Evolutionary conservation across 2,329 filamentous ascomycete species (phyloP).

Genomic region (Paracamarosporium sp.): DNA sequence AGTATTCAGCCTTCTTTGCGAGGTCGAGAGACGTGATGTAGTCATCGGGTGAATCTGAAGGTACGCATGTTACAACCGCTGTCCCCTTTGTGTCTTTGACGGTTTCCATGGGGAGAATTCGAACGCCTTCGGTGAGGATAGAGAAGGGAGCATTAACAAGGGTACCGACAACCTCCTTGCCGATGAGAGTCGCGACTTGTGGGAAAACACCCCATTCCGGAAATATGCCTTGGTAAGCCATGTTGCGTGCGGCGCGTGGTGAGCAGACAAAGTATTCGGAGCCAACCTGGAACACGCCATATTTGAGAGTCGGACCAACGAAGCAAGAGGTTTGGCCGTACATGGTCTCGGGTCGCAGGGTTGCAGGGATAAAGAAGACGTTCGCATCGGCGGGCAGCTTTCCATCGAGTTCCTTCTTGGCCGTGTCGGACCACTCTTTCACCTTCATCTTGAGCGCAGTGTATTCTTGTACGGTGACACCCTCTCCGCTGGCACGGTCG

Average conservation of each 20-base stretch:
- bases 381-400: constrained; percentile 81
- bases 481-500: constrained; percentile 81
- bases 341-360: constrained; percentile 95
- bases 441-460: constrained; percentile 90
- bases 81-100: constrained; percentile 94
- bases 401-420: constrained; percentile 72
- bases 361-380: constrained; percentile 90
- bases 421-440: constrained; percentile 83
- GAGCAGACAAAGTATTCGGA: constrained; percentile 83
- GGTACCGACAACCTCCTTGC: constrained; percentile 85
- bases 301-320: constrained; percentile 86
- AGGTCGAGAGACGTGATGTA: constrained; percentile 88
- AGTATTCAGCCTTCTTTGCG: constrained; percentile 90
- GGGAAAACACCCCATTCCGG: constrained; percentile 76
- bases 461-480: constrained; percentile 87
- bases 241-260: constrained; percentile 85
- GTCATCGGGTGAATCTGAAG: constrained; percentile 94
- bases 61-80: constrained; percentile 93
- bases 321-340: constrained; percentile 98
- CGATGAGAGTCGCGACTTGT: constrained; percentile 76
- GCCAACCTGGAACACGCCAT: constrained; percentile 82
- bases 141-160: constrained; percentile 89
- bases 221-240: constrained; percentile 92
- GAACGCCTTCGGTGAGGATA: constrained; percentile 76
- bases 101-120: constrained; percentile 93